These are phyloP conservation scores for Trichophyton equinum DNA, from an alignment of 2,329 filamentous ascomycete genomes.

Conservation along the genomic window DNA sequence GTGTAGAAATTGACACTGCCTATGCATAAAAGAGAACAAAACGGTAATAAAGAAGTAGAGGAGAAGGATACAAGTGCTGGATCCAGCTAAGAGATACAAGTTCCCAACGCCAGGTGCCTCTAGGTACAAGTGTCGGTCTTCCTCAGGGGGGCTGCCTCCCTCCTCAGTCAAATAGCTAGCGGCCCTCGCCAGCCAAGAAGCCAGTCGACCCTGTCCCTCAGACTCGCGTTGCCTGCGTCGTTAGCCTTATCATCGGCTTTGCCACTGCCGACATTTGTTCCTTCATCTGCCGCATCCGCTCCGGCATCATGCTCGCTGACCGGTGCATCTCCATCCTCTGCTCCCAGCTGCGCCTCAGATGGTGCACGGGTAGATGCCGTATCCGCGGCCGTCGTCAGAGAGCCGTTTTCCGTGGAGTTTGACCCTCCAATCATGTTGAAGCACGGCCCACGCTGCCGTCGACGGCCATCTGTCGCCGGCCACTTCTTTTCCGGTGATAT, in stretches of 20 bases:
- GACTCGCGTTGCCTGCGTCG: neutral
- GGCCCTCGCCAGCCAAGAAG: conserved; percentile 9
- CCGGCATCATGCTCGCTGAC: neutral
- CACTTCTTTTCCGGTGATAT: neutral
- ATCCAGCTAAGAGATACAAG: neutral
- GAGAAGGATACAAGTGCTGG: neutral
- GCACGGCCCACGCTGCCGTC: neutral
- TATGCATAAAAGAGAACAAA: neutral
- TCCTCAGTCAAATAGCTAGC: neutral
- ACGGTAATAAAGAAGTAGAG: neutral
- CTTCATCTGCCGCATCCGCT: neutral
- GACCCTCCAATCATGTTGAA: neutral
- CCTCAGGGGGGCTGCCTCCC: neutral
- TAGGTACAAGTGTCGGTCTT: neutral
- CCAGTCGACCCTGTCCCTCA: conserved; percentile 10
- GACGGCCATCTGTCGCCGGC: neutral
- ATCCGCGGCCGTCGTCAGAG: neutral
- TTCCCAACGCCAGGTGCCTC: neutral
- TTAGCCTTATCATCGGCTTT: neutral
- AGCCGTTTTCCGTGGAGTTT: neutral
- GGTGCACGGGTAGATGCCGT: neutral
- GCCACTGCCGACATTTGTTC: neutral
- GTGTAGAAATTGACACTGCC: too few relatives aligned
- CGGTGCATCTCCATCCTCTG: neutral
- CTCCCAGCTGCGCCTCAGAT: neutral